Percentiles rank a stretch among this genome's conserved stretches.
Evolutionary conservation across 257 asterid genomes (phyloP).

Genomic region (Catharanthus roseus): DNA sequence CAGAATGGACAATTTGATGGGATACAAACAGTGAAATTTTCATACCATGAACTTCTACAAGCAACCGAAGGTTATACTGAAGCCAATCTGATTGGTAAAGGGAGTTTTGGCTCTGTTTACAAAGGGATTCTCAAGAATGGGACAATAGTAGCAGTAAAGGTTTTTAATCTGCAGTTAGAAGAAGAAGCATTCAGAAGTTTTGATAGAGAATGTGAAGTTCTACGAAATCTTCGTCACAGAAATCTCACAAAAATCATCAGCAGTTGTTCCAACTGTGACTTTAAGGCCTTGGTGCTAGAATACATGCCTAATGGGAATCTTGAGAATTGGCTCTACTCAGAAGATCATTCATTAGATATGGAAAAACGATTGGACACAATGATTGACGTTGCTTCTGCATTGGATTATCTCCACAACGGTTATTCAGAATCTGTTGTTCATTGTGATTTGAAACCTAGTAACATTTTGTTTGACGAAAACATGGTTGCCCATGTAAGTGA

Average conservation of each 20-base stretch:
- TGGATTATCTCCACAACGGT: background rate
- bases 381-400: background rate
- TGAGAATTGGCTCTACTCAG: background rate
- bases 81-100: background rate
- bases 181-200: background rate
- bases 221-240: background rate
- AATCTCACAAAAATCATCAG: background rate
- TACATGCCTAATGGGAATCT: background rate
- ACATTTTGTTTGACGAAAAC: slow-evolving; percentile 13
- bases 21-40: background rate
- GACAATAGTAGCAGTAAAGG: background rate
- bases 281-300: background rate
- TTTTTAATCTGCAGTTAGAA: background rate
- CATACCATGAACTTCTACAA: background rate
- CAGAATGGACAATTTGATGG: background rate
- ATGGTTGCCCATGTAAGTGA: slow-evolving; percentile 19
- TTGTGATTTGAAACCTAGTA: slow-evolving; percentile 20
- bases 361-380: background rate
- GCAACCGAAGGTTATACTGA: background rate
- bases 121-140: background rate
- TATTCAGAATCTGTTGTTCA: slow-evolving; percentile 4
- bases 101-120: background rate
- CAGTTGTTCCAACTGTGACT: background rate
- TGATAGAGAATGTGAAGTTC: background rate
- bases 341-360: background rate